These are phyloP conservation scores for Coprinellus aureogranulatus DNA, from an alignment of 768 basidiomycete genomes.

Conservation along the genomic window DNA sequence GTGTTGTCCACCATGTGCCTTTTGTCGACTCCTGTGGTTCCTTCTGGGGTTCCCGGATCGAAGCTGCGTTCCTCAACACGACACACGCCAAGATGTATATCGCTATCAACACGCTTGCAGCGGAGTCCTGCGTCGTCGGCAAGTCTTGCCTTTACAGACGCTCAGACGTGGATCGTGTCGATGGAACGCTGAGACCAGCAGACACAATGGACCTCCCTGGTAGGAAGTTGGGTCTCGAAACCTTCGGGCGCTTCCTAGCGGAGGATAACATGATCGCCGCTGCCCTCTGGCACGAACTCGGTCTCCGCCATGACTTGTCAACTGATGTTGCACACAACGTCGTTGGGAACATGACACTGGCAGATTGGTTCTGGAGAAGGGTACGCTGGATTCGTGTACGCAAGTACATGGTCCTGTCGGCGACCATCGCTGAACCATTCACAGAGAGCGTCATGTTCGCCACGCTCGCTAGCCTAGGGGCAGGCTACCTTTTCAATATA, in stretches of 20 bases:
- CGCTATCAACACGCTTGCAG: conserved; percentile 82
- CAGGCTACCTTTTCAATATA: conserved; percentile 48
- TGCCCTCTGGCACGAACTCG: conserved; percentile 91
- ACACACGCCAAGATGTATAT: conserved; percentile 99
- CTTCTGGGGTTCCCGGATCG: conserved; percentile 76
- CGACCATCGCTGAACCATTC: conserved; percentile 88
- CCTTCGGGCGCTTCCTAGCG: conserved; percentile 86
- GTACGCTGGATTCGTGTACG: conserved; percentile 97
- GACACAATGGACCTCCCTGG: conserved; percentile 24
- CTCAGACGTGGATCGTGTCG: conserved; percentile 77
- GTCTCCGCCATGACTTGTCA: conserved; percentile 83
- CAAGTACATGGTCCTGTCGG: conserved; percentile 86
- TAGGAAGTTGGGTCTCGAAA: conserved; percentile 55
- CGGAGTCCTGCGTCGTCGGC: conserved; percentile 95
- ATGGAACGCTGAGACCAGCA: conserved; percentile 58
- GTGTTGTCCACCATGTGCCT: conserved; percentile 93
- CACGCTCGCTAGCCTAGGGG: conserved; percentile 56
- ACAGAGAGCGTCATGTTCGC: conserved; percentile 82
- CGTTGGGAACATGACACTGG: conserved; percentile 82
- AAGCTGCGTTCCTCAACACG: conserved; percentile 93
- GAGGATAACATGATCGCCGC: conserved; percentile 98
- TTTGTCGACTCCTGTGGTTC: conserved; percentile 74
- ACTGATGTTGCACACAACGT: conserved; percentile 88
- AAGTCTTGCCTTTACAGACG: conserved; percentile 94
- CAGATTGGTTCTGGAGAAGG: conserved; percentile 83